Percentiles rank a stretch among this genome's conserved stretches.
phyloP scores from a whole-genome alignment of 2,329 filamentous ascomycete genomes.

The Talaromyces pinophilus region DNA sequence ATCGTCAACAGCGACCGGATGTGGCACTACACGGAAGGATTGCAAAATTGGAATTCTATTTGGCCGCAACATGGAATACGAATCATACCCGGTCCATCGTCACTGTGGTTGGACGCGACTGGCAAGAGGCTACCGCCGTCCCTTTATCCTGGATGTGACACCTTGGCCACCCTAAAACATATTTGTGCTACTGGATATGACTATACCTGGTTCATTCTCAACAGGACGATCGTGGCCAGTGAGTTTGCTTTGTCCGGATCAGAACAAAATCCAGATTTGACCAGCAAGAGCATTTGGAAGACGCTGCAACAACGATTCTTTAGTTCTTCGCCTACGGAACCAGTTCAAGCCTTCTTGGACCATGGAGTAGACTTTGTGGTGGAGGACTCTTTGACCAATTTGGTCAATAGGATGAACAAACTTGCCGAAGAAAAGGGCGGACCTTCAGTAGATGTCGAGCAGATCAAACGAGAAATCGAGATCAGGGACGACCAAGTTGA shows the following conservation, averaged over 20 bases:
- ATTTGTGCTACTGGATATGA: slow-evolving; percentile 64
- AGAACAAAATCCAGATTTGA: slow-evolving; percentile 64
- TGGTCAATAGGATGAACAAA: slow-evolving; percentile 62
- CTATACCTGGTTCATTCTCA: slow-evolving; percentile 64
- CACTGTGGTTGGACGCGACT: slow-evolving; percentile 63
- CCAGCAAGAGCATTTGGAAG: slow-evolving; percentile 58
- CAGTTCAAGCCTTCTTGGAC: slow-evolving; percentile 61
- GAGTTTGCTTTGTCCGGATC: slow-evolving; percentile 65
- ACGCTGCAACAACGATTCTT: slow-evolving; percentile 52
- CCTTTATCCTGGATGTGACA: slow-evolving; percentile 61
- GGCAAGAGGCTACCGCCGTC: slow-evolving; percentile 60
- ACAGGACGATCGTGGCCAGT: slow-evolving; percentile 60
- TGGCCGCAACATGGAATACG: slow-evolving; percentile 64
- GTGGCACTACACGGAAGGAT: slow-evolving; percentile 67
- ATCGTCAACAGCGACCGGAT: slow-evolving; percentile 64
- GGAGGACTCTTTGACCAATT: slow-evolving; percentile 56
- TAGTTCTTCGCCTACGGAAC: slow-evolving; percentile 54
- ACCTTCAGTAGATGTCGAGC: slow-evolving; percentile 50
- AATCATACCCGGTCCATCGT: slow-evolving; percentile 61
- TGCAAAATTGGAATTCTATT: slow-evolving; percentile 64
- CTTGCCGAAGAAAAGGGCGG: slow-evolving; percentile 51
- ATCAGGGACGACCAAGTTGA: slow-evolving; percentile 58
- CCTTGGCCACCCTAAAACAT: slow-evolving; percentile 58
- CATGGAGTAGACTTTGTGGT: slow-evolving; percentile 63
- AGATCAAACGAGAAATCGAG: slow-evolving; percentile 53